Evolutionary conservation across 345 rosid species (phyloP).

Genomic region (Rhodamnia argentea): DNA sequence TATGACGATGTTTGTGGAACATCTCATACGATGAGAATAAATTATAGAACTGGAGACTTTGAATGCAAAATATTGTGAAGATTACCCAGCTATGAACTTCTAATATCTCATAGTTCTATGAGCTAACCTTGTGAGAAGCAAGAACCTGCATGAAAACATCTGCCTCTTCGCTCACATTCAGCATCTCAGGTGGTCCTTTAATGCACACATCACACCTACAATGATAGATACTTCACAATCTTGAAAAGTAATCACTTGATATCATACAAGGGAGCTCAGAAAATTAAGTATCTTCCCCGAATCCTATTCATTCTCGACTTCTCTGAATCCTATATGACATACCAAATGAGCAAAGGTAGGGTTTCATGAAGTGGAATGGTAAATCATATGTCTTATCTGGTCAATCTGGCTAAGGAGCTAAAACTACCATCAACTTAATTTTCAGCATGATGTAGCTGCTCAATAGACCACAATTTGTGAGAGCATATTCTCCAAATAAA

Average conservation of each 20-base stretch:
- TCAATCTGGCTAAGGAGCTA: neutral
- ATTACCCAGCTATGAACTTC: neutral
- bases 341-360: neutral
- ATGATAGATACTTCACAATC: neutral
- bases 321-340: neutral
- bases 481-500: neutral
- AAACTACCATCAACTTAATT: neutral
- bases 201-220: constrained; percentile 78
- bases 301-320: neutral
- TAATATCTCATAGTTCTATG: constrained; percentile 21
- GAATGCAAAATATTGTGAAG: neutral
- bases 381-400: neutral
- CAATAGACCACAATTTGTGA: neutral
- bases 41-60: neutral
- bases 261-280: neutral
- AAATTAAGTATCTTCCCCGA: neutral
- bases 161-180: constrained; percentile 64
- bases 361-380: neutral
- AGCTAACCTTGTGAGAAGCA: constrained; percentile 19
- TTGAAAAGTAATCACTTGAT: neutral
- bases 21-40: neutral
- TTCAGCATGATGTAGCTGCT: neutral
- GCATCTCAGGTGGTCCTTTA: constrained; percentile 55
- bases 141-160: constrained; percentile 54
- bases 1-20: neutral